Conservation (phyloP, 306 rosid species). For the Vachellia pachyceras region DNA sequence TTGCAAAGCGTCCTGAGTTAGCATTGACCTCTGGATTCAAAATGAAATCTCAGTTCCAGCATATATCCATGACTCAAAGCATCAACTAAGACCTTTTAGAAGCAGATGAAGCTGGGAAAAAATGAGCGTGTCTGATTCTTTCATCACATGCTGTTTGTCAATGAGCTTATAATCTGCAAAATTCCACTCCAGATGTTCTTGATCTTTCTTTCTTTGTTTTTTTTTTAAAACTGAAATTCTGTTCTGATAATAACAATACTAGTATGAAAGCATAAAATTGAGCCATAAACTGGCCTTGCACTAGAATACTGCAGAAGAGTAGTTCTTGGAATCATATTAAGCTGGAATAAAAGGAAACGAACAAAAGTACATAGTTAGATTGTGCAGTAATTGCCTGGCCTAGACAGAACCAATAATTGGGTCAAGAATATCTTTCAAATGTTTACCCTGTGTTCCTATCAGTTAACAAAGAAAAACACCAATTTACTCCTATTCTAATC, state of each 20-base stretch:
- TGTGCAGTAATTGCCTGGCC: slow-evolving; percentile 11
- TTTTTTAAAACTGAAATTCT: background rate
- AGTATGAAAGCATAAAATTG: background rate
- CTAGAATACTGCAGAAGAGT: background rate
- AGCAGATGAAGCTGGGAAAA: slow-evolving; percentile 27
- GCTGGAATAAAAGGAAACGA: background rate
- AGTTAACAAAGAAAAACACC: background rate
- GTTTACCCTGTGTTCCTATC: background rate
- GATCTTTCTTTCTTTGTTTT: background rate
- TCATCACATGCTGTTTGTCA: background rate
- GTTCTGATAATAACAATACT: background rate
- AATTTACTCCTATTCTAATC: background rate
- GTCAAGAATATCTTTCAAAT: background rate
- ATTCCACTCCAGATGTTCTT: background rate
- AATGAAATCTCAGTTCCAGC: slow-evolving; percentile 10
- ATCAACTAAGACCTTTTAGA: background rate
- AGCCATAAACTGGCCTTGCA: background rate
- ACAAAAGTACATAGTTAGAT: background rate
- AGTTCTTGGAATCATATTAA: slow-evolving; percentile 10
- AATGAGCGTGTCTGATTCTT: background rate
- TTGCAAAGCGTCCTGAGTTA: background rate
- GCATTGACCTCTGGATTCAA: background rate
- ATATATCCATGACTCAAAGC: slow-evolving; percentile 31
- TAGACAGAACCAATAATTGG: slow-evolving; percentile 1
- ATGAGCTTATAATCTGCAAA: background rate